Evolutionary conservation across 768 basidiomycete species (phyloP).

Genomic region (Guyanaporus albipodus): DNA sequence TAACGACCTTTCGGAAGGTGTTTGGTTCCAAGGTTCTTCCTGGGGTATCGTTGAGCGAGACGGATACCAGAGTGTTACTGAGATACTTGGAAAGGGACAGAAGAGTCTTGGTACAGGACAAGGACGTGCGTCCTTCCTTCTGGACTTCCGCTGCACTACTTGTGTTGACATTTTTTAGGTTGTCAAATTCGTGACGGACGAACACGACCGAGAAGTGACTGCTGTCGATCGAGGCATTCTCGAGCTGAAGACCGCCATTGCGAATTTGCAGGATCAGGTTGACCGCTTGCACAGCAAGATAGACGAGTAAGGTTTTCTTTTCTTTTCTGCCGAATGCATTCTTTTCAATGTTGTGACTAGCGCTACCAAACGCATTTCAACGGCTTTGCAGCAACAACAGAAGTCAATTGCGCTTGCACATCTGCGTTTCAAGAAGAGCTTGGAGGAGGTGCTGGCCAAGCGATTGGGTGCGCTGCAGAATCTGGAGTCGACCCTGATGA

Average conservation of each 20-base stretch:
- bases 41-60: conserved; percentile 47
- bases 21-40: conserved; percentile 48
- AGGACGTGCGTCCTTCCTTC: conserved; percentile 50
- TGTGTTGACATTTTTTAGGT: conserved; percentile 41
- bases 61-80: conserved; percentile 66
- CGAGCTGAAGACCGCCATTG: conserved; percentile 70
- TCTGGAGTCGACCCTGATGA: conserved; percentile 70
- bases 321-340: background rate
- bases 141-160: background rate
- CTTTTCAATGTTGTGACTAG: conserved; percentile 37
- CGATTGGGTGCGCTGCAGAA: conserved; percentile 71
- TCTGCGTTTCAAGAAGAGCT: conserved; percentile 75
- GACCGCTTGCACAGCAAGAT: conserved; percentile 66
- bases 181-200: conserved; percentile 68
- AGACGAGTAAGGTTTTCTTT: conserved; percentile 50
- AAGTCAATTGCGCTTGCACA: conserved; percentile 72
- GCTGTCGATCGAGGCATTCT: conserved; percentile 81
- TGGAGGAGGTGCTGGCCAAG: conserved; percentile 74
- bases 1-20: conserved; percentile 54
- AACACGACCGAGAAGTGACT: conserved; percentile 48
- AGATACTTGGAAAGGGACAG: conserved; percentile 79
- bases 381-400: conserved; percentile 63
- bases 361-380: conserved; percentile 60
- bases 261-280: conserved; percentile 65
- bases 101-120: conserved; percentile 55